Percentiles rank a stretch among this genome's conserved stretches.
phyloP scores from a whole-genome alignment of 2,329 filamentous ascomycete genomes.

The Aspergillus novoparasiticus region DNA sequence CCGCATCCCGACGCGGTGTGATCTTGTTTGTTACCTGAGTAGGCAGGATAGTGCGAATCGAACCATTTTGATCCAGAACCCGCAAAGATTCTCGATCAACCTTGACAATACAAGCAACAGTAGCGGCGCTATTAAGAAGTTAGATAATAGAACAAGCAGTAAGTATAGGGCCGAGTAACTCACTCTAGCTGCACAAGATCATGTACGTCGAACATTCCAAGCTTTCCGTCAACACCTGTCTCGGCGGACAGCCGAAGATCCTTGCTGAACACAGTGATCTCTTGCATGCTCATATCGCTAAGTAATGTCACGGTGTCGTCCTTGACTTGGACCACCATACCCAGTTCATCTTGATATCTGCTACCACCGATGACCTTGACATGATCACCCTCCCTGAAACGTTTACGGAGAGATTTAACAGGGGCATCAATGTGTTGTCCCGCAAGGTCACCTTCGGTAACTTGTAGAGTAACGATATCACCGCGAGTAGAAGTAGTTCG shows the following conservation, averaged over 20 bases:
- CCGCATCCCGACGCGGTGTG: conserved; percentile 76
- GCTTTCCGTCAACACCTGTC: conserved; percentile 76
- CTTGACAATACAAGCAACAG: conserved; percentile 90
- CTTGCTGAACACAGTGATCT: conserved; percentile 97
- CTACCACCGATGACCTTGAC: conserved; percentile 98
- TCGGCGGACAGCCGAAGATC: conserved; percentile 92
- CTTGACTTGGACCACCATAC: conserved; percentile 92
- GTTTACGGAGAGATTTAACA: conserved; percentile 86
- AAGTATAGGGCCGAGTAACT: conserved; percentile 33
- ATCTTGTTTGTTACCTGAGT: conserved; percentile 92
- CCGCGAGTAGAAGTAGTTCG: conserved; percentile 82
- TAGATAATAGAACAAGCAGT: conserved; percentile 23
- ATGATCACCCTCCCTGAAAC: conserved; percentile 91
- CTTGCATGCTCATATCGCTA: conserved; percentile 87
- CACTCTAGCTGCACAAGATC: conserved; percentile 92
- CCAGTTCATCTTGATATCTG: conserved; percentile 90
- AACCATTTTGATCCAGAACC: conserved; percentile 87
- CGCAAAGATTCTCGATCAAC: conserved; percentile 91
- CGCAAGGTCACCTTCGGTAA: conserved; percentile 77
- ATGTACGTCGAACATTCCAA: conserved; percentile 89
- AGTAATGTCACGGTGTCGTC: conserved; percentile 91
- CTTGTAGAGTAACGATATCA: conserved; percentile 87
- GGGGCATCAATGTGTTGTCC: conserved; percentile 91
- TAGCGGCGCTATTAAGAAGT: conserved; percentile 63
- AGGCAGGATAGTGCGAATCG: conserved; percentile 78